Conservation (phyloP, 2,329 filamentous ascomycete genomes). For the Plectosphaerella cucumerina region DNA sequence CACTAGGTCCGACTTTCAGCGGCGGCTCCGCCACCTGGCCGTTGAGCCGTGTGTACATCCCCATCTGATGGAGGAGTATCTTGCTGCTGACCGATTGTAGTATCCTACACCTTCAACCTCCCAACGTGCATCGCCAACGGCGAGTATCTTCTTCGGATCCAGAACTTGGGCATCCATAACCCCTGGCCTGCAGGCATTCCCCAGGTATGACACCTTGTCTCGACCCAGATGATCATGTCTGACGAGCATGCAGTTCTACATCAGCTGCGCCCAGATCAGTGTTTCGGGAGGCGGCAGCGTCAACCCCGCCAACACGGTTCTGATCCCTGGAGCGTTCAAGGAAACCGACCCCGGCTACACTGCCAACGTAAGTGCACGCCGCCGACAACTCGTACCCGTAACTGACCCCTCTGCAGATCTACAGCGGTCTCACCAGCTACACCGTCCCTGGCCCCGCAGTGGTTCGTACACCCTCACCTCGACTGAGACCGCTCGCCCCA, state of each 20-base stretch:
- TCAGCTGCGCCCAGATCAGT: slow-evolving; percentile 35
- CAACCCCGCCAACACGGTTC: slow-evolving; percentile 7
- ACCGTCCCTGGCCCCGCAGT: slow-evolving; percentile 5
- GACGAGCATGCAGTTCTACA: slow-evolving; percentile 37
- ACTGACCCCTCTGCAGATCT: slow-evolving; percentile 3
- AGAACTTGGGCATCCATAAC: slow-evolving; percentile 58
- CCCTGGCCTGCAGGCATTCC: slow-evolving; percentile 38
- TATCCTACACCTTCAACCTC: slow-evolving; percentile 31
- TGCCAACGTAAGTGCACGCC: slow-evolving; percentile 30
- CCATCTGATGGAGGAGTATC: too few species aligned
- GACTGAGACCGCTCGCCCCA: neutral
- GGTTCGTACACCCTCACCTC: neutral
- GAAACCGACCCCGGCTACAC: slow-evolving; percentile 39
- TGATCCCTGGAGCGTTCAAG: slow-evolving; percentile 20
- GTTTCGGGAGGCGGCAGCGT: slow-evolving; percentile 15
- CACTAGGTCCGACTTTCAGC: slow-evolving; percentile 29
- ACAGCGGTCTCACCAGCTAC: slow-evolving; percentile 11
- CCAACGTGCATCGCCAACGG: slow-evolving; percentile 49
- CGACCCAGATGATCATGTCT: neutral
- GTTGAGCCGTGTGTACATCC: slow-evolving; percentile 18
- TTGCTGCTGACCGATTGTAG: neutral
- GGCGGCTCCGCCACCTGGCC: slow-evolving; percentile 23
- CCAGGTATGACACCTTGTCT: slow-evolving; percentile 17
- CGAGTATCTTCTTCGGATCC: slow-evolving; percentile 54
- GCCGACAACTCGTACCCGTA: neutral